A percentile compares a stretch with the other conserved stretches of the same genome.
Conservation (phyloP, 352 stramenopile species). For the Sclerospora graminicola region DNA sequence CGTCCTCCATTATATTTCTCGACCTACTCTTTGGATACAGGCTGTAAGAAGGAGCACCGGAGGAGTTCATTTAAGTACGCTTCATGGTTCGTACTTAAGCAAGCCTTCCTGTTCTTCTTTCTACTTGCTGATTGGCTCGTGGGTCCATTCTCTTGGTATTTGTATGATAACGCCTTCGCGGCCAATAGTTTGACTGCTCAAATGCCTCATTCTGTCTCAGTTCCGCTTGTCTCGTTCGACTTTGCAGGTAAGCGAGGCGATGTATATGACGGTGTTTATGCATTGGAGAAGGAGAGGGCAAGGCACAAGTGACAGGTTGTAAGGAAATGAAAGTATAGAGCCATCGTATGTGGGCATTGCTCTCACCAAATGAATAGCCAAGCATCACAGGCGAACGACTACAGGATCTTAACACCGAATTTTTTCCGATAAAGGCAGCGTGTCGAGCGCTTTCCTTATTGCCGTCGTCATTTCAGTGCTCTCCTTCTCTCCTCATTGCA, state of each 20-base stretch:
- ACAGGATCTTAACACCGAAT: not conserved
- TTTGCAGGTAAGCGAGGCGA: conserved; percentile 47
- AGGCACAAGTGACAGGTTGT: conserved; percentile 3
- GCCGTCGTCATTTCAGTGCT: not conserved
- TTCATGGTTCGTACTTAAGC: no score
- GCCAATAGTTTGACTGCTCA: conserved; percentile 60
- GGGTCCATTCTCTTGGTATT: conserved; percentile 29
- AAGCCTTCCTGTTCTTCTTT: no score
- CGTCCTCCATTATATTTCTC: conserved; percentile 31
- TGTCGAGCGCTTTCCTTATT: conserved; percentile 1
- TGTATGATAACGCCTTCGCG: conserved; percentile 64
- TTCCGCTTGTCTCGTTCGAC: conserved; percentile 79
- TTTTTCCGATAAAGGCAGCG: not conserved
- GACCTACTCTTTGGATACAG: not conserved
- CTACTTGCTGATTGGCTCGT: conserved; percentile 27
- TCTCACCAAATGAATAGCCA: not conserved
- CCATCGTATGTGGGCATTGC: no score
- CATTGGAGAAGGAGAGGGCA: not conserved
- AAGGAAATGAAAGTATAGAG: not conserved
- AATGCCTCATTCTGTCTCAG: conserved; percentile 26
- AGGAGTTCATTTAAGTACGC: no score
- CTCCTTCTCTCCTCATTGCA: not conserved
- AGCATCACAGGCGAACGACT: conserved; percentile 2
- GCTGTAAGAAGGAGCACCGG: no score
- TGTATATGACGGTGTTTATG: not conserved